Base-by-base conservation (phyloP, 2,329 filamentous ascomycete species). In the Sporothrix schenckii region DNA sequence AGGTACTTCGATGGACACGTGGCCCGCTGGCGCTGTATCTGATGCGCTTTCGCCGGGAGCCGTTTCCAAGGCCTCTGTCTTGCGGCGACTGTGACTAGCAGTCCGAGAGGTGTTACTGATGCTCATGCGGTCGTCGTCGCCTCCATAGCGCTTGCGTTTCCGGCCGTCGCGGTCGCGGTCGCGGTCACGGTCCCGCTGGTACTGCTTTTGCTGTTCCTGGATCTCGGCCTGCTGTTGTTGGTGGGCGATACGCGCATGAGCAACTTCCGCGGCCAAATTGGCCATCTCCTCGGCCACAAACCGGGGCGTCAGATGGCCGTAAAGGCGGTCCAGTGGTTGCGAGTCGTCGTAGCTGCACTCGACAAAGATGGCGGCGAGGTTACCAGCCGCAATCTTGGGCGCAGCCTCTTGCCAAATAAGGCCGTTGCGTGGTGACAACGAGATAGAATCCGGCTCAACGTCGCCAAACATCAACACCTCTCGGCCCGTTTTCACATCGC, bases 391-490 rank as follows among this genome's bases (percentile, higher is more conserved):
- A 34, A 99, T 89, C 77, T 96, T 97, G 10, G 91, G 91, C 0
- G 94, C 94, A 0, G 94, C 94, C 76, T 95, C 92, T 74, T 88
- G 86, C 95, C 95, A 99, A 16, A 99, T 88, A 16, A 84, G 83
- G n/a, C 86, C 81, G 74, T 95, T 98, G 30, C 94, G 89, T 0
- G 94, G 93, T 1, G 88, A 90, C 1, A 94, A 80, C 0, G 93
- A 96, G 34, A 98, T 81, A 10, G 89, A 90, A 79, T 99, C 95
- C 0, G 95, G 93, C 77, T 99, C 95, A 50, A 98, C 92, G 74
- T 99, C 95, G 21, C 95, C 95, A 77, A 97, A 98, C 65, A 99
- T 92, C 72, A 99, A 87, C 2, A 98, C 87, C 80, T 99, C 94
- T 44, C 86, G 86, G 1, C 87, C 86, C 0, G 88, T 91, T 0